Evolutionary conservation across 176 grass and related monocot genomes (phyloP).

Genomic region (Alloteropsis semialata): DNA sequence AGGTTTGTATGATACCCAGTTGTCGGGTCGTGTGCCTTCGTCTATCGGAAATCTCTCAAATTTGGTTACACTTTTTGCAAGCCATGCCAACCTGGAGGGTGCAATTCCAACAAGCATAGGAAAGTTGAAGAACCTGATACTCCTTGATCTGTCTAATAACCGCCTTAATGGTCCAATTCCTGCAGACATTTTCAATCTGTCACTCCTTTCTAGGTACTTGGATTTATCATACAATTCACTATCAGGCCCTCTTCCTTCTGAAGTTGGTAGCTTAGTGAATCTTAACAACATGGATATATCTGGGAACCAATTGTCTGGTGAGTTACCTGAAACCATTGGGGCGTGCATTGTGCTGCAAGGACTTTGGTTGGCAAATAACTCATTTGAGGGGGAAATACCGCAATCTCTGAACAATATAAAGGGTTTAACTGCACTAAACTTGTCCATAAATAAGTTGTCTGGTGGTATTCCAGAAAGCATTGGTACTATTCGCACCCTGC

Average conservation of each 20-base stretch:
- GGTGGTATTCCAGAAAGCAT: not conserved
- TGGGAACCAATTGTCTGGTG: slow-evolving; percentile 33
- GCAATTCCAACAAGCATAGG: slow-evolving; percentile 12
- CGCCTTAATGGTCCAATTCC: not conserved
- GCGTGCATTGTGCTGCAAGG: slow-evolving; percentile 4
- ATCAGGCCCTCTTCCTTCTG: slow-evolving; percentile 8
- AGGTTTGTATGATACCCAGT: not conserved
- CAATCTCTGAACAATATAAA: slow-evolving; percentile 1
- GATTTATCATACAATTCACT: slow-evolving; percentile 25
- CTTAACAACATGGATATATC: not conserved
- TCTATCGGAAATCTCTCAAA: slow-evolving; percentile 14
- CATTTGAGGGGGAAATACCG: slow-evolving; percentile 44
- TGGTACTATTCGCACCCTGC: not conserved
- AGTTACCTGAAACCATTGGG: slow-evolving; percentile 34
- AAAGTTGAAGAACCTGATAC: not conserved
- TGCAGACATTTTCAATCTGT: not conserved
- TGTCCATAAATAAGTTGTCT: slow-evolving; percentile 32
- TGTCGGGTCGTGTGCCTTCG: not conserved
- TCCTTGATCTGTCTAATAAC: not conserved
- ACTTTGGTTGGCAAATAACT: slow-evolving; percentile 40
- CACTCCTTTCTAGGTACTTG: not conserved
- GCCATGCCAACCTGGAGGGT: not conserved
- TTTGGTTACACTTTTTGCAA: not conserved
- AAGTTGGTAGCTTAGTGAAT: not conserved
- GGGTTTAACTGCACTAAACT: slow-evolving; percentile 24